Evolutionary conservation across 2,329 filamentous ascomycete species (phyloP).

Genomic region (Colletotrichum musae): DNA sequence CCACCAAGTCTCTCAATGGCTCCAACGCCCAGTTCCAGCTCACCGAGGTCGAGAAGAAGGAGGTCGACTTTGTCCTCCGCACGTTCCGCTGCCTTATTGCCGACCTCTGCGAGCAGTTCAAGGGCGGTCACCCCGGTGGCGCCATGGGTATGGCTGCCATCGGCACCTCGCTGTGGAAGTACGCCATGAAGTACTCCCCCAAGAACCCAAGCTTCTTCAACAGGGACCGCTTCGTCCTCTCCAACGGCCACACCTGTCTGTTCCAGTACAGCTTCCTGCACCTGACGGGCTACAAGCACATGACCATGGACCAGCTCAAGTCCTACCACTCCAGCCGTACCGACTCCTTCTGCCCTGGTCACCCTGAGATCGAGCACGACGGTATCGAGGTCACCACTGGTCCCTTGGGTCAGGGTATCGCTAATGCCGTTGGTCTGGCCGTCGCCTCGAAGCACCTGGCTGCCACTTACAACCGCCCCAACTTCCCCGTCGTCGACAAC

Average conservation of each 20-base stretch:
- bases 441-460: conserved; percentile 70
- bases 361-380: conserved; percentile 71
- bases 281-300: conserved; percentile 66
- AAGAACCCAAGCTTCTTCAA: conserved; percentile 71
- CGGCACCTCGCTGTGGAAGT: conserved; percentile 72
- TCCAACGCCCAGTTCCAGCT: conserved; percentile 30
- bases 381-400: conserved; percentile 73
- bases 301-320: conserved; percentile 71
- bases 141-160: conserved; percentile 75
- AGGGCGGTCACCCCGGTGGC: conserved; percentile 75
- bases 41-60: conserved; percentile 29
- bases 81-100: conserved; percentile 76
- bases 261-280: conserved; percentile 70
- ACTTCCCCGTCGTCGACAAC: conserved; percentile 63
- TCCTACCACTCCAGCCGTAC: conserved; percentile 62
- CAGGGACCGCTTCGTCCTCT: conserved; percentile 74
- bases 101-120: conserved; percentile 79
- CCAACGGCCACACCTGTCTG: conserved; percentile 71
- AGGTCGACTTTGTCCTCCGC: conserved; percentile 60
- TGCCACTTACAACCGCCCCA: conserved; percentile 66
- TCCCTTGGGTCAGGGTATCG: conserved; percentile 72
- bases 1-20: conserved; percentile 33
- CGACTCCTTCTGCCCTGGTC: conserved; percentile 67
- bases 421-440: conserved; percentile 72
- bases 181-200: conserved; percentile 73